Base-by-base conservation (phyloP, 2,329 filamentous ascomycete species). In the Claviceps capensis region DNA sequence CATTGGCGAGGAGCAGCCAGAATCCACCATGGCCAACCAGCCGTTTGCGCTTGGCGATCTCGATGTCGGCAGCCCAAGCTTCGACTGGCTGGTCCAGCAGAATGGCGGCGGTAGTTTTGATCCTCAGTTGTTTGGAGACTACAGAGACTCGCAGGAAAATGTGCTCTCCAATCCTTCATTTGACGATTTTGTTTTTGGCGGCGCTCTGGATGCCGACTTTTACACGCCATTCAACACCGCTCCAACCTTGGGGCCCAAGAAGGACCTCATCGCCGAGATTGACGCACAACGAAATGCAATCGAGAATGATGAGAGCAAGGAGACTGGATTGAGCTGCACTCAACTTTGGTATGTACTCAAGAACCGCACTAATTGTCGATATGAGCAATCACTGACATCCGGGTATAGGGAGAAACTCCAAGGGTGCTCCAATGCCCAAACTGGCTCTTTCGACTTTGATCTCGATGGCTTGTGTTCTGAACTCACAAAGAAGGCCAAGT, bases 401-500 rank as follows among this genome's bases (percentile, higher is more conserved):
- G 13, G 8, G 43, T 43, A 53, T 63, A 96, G 91, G 93, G 89
- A 95, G 68, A 88, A 88, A 69, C 70, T 96, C 22, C 88, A 94
- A 71, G 81, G 78, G 38, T 94, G 89, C 67, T 83, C 88, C 54
- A 89, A 86, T 65, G 93, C 95, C 60, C 86, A 90, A 63, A 86
- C 81, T 53, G 90, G 90, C 30, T 34, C 30, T 34, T 34, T 34
- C 60, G 90, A 94, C 60, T 88, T 97, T 58, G 93, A 98, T 59
- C 85, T 98, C 48, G 93, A 98, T 63, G 83, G 85, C 37, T 78
- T 98, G 23, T 98, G 93, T 71, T 86, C 85, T 4, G 90, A 98
- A 65, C 79, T 98, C 14, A 87, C 91, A 57, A 87, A 90, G 66
- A 98, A 98, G 72, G 93, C 93, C 53, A 93, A 91, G 64, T 98